A percentile compares a stretch with the other conserved stretches of the same genome.
These are phyloP conservation scores for Boletus coccyginus DNA, from an alignment of 768 basidiomycete genomes.

Conservation along the genomic window DNA sequence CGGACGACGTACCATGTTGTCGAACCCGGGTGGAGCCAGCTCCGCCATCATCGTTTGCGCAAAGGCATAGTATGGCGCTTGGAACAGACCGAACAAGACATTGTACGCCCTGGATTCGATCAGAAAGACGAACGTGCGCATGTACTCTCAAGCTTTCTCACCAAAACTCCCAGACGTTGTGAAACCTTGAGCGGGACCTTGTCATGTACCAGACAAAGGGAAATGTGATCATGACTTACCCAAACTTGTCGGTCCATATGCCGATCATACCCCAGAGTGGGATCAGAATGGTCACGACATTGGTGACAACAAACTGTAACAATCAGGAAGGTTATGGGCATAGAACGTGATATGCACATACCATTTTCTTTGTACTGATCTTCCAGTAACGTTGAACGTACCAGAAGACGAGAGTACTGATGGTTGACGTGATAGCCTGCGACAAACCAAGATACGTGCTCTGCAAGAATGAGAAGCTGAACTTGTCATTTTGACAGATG, in stretches of 20 bases:
- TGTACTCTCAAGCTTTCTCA: constrained; percentile 24
- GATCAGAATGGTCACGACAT: constrained; percentile 71
- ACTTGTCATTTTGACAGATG: constrained; percentile 81
- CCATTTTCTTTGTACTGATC: constrained; percentile 81
- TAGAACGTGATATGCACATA: constrained; percentile 21
- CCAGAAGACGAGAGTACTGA: constrained; percentile 77
- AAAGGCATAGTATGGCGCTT: constrained; percentile 86
- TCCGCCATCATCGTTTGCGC: constrained; percentile 90
- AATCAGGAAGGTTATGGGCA: background rate
- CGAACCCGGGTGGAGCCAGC: constrained; percentile 82
- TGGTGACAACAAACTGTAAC: constrained; percentile 68
- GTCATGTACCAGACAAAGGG: constrained; percentile 1
- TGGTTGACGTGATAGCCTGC: constrained; percentile 73
- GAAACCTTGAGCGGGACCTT: constrained; percentile 44
- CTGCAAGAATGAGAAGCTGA: constrained; percentile 76
- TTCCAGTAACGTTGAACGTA: constrained; percentile 79
- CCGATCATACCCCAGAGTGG: constrained; percentile 88
- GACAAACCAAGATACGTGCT: constrained; percentile 76
- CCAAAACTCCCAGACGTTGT: constrained; percentile 90
- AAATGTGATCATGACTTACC: constrained; percentile 40
- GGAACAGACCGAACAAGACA: constrained; percentile 75
- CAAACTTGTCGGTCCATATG: constrained; percentile 73
- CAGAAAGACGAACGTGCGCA: background rate
- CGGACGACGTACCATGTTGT: constrained; percentile 56
- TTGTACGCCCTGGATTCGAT: constrained; percentile 63